Evolutionary conservation across 441 rosid genomes (phyloP), one percentile per base, ranked within the genome.

Genomic region (Adansonia madagascariensis): DNA sequence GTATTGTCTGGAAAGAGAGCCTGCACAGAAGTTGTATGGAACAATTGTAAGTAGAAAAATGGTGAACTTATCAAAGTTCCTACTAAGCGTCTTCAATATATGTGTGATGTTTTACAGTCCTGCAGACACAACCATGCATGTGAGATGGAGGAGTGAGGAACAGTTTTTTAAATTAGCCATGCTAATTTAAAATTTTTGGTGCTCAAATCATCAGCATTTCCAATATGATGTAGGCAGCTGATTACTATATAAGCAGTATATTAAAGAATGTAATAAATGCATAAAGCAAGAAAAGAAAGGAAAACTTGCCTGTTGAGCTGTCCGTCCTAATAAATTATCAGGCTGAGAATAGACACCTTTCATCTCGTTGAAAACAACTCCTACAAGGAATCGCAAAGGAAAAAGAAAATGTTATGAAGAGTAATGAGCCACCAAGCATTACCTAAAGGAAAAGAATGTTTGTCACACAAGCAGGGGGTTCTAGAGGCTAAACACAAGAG

Each of bases 281-380:
- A 41, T 71, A 56, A 69, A 31, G 73, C 18, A 59, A 62, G 24
- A 63, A 35, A 63, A 50, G 20, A 59, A 57, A 43, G 31, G 43
- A 57, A 78, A 80, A 79, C 84, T 82, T 85, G 80, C 99, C 97
- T 88, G 97, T 69, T 92, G 98, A 50, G 97, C 80, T 75, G 86
- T 77, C 55, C 97, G 89, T 43, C 94, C 97, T 80, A 95, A 80
- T 78, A 93, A 87, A 83, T 91, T 95, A 85, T 95, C 99, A 52
- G 99, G 99, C 86, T 95, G 97, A 27, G 99, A 95, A 77, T 95
- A 95, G 77, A 95, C 98, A 79, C 99, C 97, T 86, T 95, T 95
- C 99, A 95, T 95, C 89, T 95, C 99, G 82, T 95, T 95, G 78
- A 95, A 93, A 72, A 95, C 98, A 84, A 95, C 98, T 56, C 99